Percentiles rank a stretch among this genome's conserved stretches.
phyloP scores from a whole-genome alignment of 164 flowering plant genomes.

The Nymphaea thermarum region DNA sequence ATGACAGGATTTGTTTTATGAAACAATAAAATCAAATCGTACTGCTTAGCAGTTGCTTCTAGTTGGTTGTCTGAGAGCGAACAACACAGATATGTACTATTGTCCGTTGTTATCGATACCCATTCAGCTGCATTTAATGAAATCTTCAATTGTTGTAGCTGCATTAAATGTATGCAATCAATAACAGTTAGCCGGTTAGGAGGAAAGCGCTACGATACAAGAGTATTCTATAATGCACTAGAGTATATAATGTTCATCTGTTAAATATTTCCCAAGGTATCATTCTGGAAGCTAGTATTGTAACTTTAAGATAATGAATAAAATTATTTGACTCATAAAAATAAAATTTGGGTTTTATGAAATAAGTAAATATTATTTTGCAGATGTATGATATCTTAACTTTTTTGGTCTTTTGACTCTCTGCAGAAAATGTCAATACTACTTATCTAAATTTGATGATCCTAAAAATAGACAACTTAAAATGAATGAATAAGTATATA shows the following conservation, averaged over 20 bases:
- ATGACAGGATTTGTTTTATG: no score
- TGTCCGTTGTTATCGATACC: no score
- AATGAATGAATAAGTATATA: no score
- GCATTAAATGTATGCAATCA: no score
- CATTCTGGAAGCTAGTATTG: not conserved
- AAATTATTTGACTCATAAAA: not conserved
- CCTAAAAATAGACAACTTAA: conserved; percentile 37
- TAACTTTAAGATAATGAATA: not conserved
- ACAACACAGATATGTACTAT: no score
- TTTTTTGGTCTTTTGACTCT: not conserved
- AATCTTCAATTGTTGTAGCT: no score
- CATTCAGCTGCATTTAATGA: no score
- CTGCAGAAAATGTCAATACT: no score
- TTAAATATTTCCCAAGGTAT: not conserved
- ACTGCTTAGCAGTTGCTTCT: no score
- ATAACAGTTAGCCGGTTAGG: not conserved
- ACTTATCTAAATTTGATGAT: no score
- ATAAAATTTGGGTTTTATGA: not conserved
- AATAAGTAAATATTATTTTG: conserved; percentile 71
- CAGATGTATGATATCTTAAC: conserved; percentile 43
- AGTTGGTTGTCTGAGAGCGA: no score
- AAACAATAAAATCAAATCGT: no score
- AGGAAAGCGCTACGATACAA: not conserved
- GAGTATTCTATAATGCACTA: not conserved
- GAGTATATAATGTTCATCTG: conserved; percentile 19